Evolutionary conservation across 2,329 filamentous ascomycete genomes (phyloP), one percentile per base, ranked within the genome.

Genomic region (Alternaria sp.): DNA sequence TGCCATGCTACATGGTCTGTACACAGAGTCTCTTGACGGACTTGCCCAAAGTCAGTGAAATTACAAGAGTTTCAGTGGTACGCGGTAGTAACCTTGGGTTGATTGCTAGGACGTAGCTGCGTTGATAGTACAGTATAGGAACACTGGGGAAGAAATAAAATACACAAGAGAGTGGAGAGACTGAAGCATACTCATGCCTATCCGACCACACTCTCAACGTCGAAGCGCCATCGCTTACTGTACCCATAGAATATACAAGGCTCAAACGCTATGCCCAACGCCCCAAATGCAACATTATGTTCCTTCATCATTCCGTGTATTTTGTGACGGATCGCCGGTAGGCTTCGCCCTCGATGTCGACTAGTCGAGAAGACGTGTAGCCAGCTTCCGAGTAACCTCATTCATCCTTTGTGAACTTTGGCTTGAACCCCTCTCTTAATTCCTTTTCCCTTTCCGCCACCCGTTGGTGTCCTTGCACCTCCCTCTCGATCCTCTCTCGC

Each of bases 401-500:
- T 78, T 96, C 66, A 4, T 75, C 92, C 83, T 96, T 96, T 81
- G 95, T 97, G 60, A 97, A 84, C 84, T 97, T 97, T 60, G 94
- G 95, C 78, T 94, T 96, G 89, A 93, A 97, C 0, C 94, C 95
- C 65, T 93, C 90, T 76, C 90, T 88, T 54, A 91, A 73, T 79
- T 97, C 93, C 57, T 90, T 89, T 75, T 96, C 93, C 72, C 88
- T 84, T 69, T 89, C 88, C 14, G 86, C 85, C 76, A 89, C 88
- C 76, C 92, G 89, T 72, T 88, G 84, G 61, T 89, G 86, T 60
- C 91, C 88, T 66, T 89, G 85, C 41, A 95, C 83, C 81, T 99
- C 94, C 72, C 90, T 86, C 83, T 98, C 94, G 81, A 99, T 91
- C 66, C 95, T 85, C 82, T 99, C 94, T 72, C 94, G 88, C 59